Conservation (phyloP, 2,329 filamentous ascomycete species). For the Pochonia chlamydosporia region DNA sequence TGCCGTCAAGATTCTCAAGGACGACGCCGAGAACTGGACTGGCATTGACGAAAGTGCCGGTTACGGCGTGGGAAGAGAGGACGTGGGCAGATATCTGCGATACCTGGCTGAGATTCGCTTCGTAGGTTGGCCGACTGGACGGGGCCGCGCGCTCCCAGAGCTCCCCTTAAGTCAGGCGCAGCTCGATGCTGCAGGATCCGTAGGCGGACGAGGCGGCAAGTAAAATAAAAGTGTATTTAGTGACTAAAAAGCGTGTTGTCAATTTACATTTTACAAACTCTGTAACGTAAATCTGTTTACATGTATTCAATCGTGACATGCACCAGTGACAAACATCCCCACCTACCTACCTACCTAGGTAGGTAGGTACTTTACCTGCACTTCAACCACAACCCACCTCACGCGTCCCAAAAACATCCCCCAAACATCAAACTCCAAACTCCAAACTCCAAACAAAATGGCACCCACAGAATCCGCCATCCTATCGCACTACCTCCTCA, state of each 20-base stretch:
- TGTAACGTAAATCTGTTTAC: no score
- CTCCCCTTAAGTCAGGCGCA: slow-evolving; percentile 13
- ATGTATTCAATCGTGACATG: no score
- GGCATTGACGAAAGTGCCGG: slow-evolving; percentile 50
- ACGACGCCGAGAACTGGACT: slow-evolving; percentile 53
- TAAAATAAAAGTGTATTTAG: background rate
- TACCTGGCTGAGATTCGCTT: slow-evolving; percentile 25
- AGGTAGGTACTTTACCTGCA: no score
- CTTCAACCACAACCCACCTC: no score
- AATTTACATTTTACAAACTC: no score
- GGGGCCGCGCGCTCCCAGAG: slow-evolving; percentile 19
- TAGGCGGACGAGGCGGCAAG: slow-evolving; percentile 18
- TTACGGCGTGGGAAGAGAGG: slow-evolving; percentile 20
- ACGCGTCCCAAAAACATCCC: no score
- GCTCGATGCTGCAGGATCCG: slow-evolving; percentile 14
- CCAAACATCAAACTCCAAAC: no score
- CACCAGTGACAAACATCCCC: no score
- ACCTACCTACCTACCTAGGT: no score
- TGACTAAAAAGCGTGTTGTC: no score
- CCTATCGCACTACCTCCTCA: slow-evolving; percentile 70
- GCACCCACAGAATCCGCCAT: slow-evolving; percentile 69
- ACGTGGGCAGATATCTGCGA: slow-evolving; percentile 20
- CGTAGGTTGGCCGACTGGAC: slow-evolving; percentile 20
- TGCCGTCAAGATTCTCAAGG: slow-evolving; percentile 56
- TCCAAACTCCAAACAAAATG: slow-evolving; percentile 55